Percentiles rank a stretch among this genome's conserved stretches.
Conservation (phyloP, 352 stramenopile genomes). For the Blastocystis sp. region DNA sequence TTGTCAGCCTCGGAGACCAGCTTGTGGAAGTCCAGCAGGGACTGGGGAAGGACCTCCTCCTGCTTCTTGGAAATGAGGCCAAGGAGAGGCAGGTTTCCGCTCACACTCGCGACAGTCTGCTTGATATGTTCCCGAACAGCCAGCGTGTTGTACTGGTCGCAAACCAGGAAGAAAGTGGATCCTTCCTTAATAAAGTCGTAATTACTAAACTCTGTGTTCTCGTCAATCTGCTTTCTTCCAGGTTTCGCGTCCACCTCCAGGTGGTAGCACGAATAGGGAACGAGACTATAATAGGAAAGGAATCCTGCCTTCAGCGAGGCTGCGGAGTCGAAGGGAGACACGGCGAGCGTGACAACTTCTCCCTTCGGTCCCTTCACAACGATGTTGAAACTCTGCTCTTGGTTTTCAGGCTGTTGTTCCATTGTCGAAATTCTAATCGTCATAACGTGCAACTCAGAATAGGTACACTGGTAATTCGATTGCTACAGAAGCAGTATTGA, state of each 20-base stretch:
- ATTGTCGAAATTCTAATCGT: background rate
- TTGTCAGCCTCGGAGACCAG: background rate
- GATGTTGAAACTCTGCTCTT: background rate
- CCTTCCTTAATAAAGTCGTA: background rate
- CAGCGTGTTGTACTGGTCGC: constrained; percentile 23
- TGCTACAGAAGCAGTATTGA: background rate
- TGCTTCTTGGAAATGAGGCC: constrained; percentile 29
- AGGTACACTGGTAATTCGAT: background rate
- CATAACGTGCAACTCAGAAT: background rate
- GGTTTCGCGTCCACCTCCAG: constrained; percentile 15
- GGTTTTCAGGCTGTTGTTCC: background rate
- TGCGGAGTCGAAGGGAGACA: background rate
- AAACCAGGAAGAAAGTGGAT: background rate
- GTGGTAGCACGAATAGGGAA: constrained; percentile 5
- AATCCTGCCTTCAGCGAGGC: background rate
- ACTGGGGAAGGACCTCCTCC: background rate
- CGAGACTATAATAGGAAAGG: constrained; percentile 4
- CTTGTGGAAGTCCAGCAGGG: background rate
- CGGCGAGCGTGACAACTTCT: background rate
- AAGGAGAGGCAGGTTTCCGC: background rate
- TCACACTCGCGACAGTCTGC: background rate
- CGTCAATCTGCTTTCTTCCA: background rate
- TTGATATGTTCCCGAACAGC: constrained; percentile 18
- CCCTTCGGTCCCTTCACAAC: constrained; percentile 11
- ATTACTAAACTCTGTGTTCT: background rate